phyloP scores from a whole-genome alignment of 192 early-diverging fungal species.

The Coemansia sp. region DNA sequence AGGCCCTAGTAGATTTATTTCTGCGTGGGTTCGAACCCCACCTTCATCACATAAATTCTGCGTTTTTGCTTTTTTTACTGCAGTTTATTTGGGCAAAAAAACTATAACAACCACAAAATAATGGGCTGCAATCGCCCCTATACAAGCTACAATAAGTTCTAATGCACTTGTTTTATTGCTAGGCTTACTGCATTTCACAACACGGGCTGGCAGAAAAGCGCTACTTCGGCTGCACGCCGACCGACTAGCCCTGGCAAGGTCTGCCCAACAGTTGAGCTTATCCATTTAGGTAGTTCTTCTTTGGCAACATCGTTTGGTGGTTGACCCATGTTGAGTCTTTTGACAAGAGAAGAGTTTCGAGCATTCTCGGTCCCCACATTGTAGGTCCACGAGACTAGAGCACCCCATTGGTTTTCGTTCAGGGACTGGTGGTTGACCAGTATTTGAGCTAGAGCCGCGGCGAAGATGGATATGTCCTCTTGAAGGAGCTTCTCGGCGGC shows the following conservation, averaged over 20 bases:
- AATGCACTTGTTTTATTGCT: no score
- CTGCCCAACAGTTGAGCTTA: constrained; percentile 4
- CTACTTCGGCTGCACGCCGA: constrained; percentile 12
- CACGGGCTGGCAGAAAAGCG: no score
- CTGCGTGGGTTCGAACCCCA: constrained; percentile 54
- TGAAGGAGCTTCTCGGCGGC: constrained; percentile 27
- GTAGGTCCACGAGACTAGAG: constrained; percentile 30
- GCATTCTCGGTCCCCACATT: constrained; percentile 23
- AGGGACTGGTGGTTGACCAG: neutral
- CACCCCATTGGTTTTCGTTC: constrained; percentile 39
- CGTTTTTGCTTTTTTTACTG: neutral
- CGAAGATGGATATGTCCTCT: constrained; percentile 18
- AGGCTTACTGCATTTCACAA: no score
- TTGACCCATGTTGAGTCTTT: constrained; percentile 12
- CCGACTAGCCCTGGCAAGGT: constrained; percentile 9
- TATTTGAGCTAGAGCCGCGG: neutral
- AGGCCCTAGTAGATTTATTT: constrained; percentile 39
- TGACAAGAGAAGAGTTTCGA: constrained; percentile 7
- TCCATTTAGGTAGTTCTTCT: constrained; percentile 24
- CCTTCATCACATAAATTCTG: constrained; percentile 13
- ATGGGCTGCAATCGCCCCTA: no score
- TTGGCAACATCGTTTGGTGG: constrained; percentile 5
- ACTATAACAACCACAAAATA: no score
- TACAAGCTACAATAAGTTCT: no score
- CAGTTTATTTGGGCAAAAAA: neutral